Percentiles rank a stretch among this genome's conserved stretches.
These are phyloP conservation scores for Rickenella mellea DNA, from an alignment of 768 basidiomycete genomes.

Conservation along the genomic window DNA sequence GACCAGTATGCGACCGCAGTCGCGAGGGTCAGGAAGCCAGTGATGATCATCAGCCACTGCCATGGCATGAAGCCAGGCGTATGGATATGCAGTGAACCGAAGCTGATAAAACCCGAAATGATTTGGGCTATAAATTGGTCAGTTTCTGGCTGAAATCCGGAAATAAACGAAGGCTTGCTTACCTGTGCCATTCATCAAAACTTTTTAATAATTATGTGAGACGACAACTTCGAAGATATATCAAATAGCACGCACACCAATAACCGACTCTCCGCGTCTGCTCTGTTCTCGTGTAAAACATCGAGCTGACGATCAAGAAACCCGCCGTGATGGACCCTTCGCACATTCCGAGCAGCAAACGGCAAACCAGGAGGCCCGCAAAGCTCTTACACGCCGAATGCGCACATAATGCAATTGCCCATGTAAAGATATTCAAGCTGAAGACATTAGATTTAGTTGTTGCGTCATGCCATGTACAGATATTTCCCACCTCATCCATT, in stretches of 20 bases:
- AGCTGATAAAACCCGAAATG: conserved; percentile 59
- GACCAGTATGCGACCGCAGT: conserved; percentile 49
- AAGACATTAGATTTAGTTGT: background rate
- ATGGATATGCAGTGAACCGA: conserved; percentile 54
- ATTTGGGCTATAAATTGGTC: conserved; percentile 44
- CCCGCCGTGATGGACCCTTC: conserved; percentile 61
- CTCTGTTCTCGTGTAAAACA: conserved; percentile 71
- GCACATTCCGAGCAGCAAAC: conserved; percentile 62
- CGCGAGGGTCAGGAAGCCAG: conserved; percentile 47
- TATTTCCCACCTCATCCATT: conserved; percentile 61
- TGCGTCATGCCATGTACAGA: background rate
- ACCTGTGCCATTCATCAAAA: conserved; percentile 72
- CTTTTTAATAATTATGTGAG: conserved; percentile 21
- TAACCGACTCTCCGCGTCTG: conserved; percentile 64
- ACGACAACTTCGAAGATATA: background rate
- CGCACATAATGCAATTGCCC: conserved; percentile 48
- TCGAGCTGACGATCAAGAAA: conserved; percentile 66
- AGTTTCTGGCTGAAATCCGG: background rate
- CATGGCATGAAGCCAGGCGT: conserved; percentile 52
- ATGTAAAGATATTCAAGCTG: conserved; percentile 58
- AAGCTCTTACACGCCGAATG: conserved; percentile 72
- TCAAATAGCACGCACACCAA: conserved; percentile 49
- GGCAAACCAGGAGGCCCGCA: conserved; percentile 49
- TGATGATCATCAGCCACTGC: conserved; percentile 77
- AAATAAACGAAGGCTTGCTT: conserved; percentile 5